Evolutionary conservation across 495 filamentous ascomycete genomes (phyloP).

Genomic region (Lentithecium fluviatile): DNA sequence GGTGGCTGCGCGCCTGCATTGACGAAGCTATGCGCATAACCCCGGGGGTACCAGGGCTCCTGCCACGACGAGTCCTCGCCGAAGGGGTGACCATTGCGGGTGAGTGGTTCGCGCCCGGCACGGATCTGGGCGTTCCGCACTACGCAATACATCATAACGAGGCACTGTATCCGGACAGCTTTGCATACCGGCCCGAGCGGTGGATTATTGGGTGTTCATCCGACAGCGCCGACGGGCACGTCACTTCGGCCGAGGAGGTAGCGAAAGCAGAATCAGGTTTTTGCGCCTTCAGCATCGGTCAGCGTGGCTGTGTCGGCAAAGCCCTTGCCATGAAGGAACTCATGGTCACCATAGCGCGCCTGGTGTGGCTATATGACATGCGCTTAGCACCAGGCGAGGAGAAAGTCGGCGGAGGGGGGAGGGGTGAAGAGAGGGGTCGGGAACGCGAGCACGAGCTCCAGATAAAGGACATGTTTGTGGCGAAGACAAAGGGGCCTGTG

Average conservation of each 20-base stretch:
- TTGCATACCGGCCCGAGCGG: slow-evolving; percentile 17
- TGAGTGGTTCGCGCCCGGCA: not conserved
- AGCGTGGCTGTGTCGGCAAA: slow-evolving; percentile 11
- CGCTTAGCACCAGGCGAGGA: slow-evolving; percentile 12
- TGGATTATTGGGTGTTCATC: slow-evolving; percentile 21
- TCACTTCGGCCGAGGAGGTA: slow-evolving; percentile 11
- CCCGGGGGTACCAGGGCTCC: not conserved
- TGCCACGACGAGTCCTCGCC: slow-evolving; percentile 8
- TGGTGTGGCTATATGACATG: slow-evolving; percentile 13
- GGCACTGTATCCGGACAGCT: slow-evolving; percentile 10
- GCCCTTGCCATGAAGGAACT: slow-evolving; percentile 13
- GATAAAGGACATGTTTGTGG: too few relatives aligned
- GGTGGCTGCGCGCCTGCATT: slow-evolving; percentile 11
- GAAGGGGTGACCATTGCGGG: slow-evolving; percentile 7
- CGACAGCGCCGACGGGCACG: not conserved
- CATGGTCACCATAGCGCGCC: slow-evolving; percentile 12
- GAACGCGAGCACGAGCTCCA: too few relatives aligned
- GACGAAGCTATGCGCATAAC: slow-evolving; percentile 24
- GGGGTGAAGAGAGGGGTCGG: too few relatives aligned
- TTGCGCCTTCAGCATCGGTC: slow-evolving; percentile 16
- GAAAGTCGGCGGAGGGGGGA: too few relatives aligned
- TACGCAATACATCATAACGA: slow-evolving; percentile 17
- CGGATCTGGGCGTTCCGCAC: slow-evolving; percentile 1
- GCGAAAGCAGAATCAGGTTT: slow-evolving; percentile 7
- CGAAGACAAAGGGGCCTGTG: too few relatives aligned